Conservation (phyloP, 2,329 filamentous ascomycete genomes). For the Mycosphaerella sp. region DNA sequence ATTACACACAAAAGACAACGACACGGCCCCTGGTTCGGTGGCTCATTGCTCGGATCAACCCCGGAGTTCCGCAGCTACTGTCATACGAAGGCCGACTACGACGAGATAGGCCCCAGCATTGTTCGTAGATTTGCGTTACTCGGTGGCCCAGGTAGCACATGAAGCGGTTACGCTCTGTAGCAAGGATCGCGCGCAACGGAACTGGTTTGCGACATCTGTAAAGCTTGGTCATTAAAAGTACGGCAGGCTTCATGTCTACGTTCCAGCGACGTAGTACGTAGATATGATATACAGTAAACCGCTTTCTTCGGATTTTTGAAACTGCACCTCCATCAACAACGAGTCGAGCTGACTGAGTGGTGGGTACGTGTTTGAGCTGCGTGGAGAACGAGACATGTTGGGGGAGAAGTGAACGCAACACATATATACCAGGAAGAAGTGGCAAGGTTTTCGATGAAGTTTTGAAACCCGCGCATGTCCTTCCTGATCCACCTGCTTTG, state of each 20-base stretch:
- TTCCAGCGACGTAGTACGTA: neutral
- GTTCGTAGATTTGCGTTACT: slow-evolving; percentile 89
- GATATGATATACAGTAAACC: neutral
- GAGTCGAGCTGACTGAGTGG: no score
- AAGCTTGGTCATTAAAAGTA: neutral
- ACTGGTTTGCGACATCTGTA: no score
- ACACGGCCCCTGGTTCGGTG: slow-evolving; percentile 97
- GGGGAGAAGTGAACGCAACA: no score
- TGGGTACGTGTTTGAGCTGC: no score
- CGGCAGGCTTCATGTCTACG: neutral
- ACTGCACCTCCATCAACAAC: no score
- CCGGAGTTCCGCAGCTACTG: slow-evolving; percentile 98
- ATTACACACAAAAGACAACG: slow-evolving; percentile 96
- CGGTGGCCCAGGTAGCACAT: slow-evolving; percentile 82
- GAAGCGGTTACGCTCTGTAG: neutral
- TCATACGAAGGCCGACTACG: slow-evolving; percentile 74
- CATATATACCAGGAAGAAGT: no score
- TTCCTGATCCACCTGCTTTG: no score
- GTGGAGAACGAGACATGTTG: no score
- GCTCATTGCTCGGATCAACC: slow-evolving; percentile 90
- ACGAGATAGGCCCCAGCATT: slow-evolving; percentile 93
- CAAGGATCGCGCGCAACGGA: no score
- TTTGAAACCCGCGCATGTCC: no score
- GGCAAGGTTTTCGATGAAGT: no score
- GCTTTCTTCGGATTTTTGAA: neutral